A percentile compares a stretch with the other conserved stretches of the same genome.
These are phyloP conservation scores for Verticillium isaacii DNA, from an alignment of 2,329 filamentous ascomycete genomes.

Conservation along the genomic window DNA sequence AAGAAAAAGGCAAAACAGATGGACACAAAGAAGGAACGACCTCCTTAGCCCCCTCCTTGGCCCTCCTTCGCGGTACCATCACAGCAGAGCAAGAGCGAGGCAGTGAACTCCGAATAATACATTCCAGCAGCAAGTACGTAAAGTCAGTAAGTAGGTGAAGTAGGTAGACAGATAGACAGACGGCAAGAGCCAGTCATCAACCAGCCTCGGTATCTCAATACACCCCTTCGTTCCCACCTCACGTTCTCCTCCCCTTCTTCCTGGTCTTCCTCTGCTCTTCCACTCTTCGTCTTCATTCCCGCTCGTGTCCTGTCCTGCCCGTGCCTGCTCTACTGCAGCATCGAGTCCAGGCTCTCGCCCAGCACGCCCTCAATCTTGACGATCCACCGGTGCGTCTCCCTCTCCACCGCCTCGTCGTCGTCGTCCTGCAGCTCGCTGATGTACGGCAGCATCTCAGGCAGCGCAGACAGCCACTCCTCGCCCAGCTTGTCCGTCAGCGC, in stretches of 20 bases:
- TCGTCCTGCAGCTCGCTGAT: slow-evolving; percentile 96
- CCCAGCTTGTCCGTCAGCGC: slow-evolving; percentile 74
- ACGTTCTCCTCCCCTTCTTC: not conserved
- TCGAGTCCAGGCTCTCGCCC: slow-evolving; percentile 85
- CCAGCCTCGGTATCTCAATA: no score
- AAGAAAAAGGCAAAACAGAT: no score
- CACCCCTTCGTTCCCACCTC: no score
- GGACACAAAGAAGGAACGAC: no score
- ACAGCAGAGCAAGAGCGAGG: no score
- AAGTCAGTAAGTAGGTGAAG: no score
- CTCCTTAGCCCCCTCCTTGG: no score
- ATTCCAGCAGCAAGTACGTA: no score
- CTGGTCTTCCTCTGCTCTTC: not conserved
- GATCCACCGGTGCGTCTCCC: slow-evolving; percentile 87
- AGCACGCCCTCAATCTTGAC: slow-evolving; percentile 82
- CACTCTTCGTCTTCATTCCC: not conserved
- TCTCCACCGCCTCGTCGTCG: slow-evolving; percentile 89
- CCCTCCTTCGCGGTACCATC: no score
- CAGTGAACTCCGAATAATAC: no score
- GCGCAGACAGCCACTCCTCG: slow-evolving; percentile 86
- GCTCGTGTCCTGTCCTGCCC: slow-evolving; percentile 22
- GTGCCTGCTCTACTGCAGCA: slow-evolving; percentile 64
- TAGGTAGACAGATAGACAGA: no score
- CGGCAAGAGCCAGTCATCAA: no score
- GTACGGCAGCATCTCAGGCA: slow-evolving; percentile 94